Evolutionary conservation across 208 protist genomes (phyloP), one percentile per base, ranked within the genome.

Genomic region (Endotrypanum monterogeii): DNA sequence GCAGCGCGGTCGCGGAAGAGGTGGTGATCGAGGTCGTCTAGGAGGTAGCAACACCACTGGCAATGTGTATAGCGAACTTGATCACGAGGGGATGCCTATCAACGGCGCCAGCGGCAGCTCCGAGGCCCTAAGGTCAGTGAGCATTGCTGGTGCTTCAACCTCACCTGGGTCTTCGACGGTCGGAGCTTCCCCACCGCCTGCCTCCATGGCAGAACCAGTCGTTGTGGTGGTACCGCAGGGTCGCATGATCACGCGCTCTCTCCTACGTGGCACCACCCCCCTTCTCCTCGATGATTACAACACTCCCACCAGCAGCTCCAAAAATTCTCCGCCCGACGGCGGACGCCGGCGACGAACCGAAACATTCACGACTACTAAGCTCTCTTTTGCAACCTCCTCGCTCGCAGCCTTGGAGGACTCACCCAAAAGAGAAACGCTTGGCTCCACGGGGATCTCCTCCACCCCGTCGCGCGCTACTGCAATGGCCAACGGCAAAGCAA

Each of bases 201-300:
- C 41, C 11, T 37, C 63, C n/a, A 37, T 25, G 25, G 39, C 39
- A 37, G 44, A n/a, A 39, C 66, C 66, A 1, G 32, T 70, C 25
- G 62, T 79, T 16, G 55, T 85, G 30, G 61, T 67, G 51, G 69
- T 76, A 37, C 76, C 78, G 30, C 71, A 75, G 39, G 75, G 74
- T 46, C 87, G 89, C 35, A 92, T 89, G 87, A 83, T 94, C 48
- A 94, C 89, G 14, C 89, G 89, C 39, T 76, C 79, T 12, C 81
- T 94, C 9, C 71, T 91, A n/a, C 89, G 86, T 8, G 74, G 72
- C 23, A 77, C 80, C 16, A 78, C 86, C 16, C 65, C 78, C 4
- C 58, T 76, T 2, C 32, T 78, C 18, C 28, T 76, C 7, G 55
- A 66, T 41, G 39, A 37, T 41, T 11, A 51, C 55, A 37, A n/a